These are phyloP conservation scores for Yarrowia alimentaria DNA, from an alignment of 805 yeast genomes.

Conservation along the genomic window DNA sequence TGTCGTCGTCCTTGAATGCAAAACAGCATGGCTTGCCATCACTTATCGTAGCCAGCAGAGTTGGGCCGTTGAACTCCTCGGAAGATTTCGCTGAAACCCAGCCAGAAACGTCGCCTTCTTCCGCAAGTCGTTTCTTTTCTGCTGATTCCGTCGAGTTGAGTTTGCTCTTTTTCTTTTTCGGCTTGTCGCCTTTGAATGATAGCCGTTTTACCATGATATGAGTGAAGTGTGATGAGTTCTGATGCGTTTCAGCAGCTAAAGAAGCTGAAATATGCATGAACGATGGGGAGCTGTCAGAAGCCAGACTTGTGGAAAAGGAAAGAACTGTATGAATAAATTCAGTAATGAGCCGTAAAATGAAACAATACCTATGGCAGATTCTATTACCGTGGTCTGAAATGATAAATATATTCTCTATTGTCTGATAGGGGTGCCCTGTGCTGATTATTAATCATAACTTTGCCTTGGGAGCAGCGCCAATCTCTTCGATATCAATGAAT, in stretches of 20 bases:
- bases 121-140: slow-evolving; percentile 1
- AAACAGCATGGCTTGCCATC: slow-evolving; percentile 15
- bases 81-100: slow-evolving; percentile 38
- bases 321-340: too few species aligned
- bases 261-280: too few species aligned
- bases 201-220: slow-evolving; percentile 42
- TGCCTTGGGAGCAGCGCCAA: not conserved
- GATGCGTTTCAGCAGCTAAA: too few species aligned
- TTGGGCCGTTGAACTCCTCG: slow-evolving; percentile 41
- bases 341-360: too few species aligned
- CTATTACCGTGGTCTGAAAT: too few species aligned
- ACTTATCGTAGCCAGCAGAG: slow-evolving; percentile 34
- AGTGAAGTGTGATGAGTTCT: not conserved
- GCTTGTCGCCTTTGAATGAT: slow-evolving; percentile 42
- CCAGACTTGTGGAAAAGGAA: too few species aligned
- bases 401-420: too few species aligned
- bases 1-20: not conserved
- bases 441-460: too few species aligned
- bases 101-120: slow-evolving; percentile 13
- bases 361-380: too few species aligned
- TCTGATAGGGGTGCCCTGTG: too few species aligned
- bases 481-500: slow-evolving; percentile 14
- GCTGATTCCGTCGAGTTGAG: not conserved
- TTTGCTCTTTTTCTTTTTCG: slow-evolving; percentile 29
- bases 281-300: too few species aligned